These are phyloP conservation scores for Cairneyella variabilis DNA, from an alignment of 495 filamentous ascomycete genomes.

Conservation along the genomic window DNA sequence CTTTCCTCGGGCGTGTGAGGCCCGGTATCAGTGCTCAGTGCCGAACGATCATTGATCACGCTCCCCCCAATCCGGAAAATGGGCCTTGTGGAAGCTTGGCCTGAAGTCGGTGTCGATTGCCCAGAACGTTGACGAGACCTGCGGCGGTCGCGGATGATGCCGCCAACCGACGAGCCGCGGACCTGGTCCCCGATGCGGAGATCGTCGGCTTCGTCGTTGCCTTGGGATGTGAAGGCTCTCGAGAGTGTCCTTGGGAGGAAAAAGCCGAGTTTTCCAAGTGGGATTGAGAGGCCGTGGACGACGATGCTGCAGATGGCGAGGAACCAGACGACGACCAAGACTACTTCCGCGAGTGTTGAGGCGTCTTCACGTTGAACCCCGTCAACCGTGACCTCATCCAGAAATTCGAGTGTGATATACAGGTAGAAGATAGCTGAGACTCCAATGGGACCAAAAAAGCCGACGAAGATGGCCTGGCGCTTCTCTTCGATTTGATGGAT, in stretches of 20 bases:
- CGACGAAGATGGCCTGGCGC: constrained; percentile 75
- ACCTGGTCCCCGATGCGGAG: constrained; percentile 13
- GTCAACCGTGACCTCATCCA: constrained; percentile 51
- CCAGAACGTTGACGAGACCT: constrained; percentile 4
- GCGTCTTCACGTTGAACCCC: constrained; percentile 65
- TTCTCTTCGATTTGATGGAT: constrained; percentile 77
- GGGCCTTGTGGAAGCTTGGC: constrained; percentile 29
- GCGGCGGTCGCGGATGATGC: constrained; percentile 16
- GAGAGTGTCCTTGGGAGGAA: constrained; percentile 76
- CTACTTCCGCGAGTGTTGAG: constrained; percentile 53
- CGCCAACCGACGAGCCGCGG: neutral
- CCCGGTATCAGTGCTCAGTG: neutral
- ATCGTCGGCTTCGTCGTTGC: constrained; percentile 27
- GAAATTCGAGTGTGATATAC: constrained; percentile 70
- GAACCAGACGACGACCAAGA: constrained; percentile 81
- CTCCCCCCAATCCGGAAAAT: constrained; percentile 51
- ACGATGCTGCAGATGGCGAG: constrained; percentile 82
- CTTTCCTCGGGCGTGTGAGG: no score
- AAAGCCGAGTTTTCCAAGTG: constrained; percentile 77
- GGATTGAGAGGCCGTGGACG: constrained; percentile 83
- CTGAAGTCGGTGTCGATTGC: constrained; percentile 5
- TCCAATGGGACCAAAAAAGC: constrained; percentile 95
- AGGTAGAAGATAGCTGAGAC: constrained; percentile 90
- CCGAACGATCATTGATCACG: constrained; percentile 32
- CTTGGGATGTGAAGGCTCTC: constrained; percentile 27